Evolutionary conservation across 345 rosid genomes (phyloP), one percentile per base, ranked within the genome.

Genomic region (Citrus inodora): DNA sequence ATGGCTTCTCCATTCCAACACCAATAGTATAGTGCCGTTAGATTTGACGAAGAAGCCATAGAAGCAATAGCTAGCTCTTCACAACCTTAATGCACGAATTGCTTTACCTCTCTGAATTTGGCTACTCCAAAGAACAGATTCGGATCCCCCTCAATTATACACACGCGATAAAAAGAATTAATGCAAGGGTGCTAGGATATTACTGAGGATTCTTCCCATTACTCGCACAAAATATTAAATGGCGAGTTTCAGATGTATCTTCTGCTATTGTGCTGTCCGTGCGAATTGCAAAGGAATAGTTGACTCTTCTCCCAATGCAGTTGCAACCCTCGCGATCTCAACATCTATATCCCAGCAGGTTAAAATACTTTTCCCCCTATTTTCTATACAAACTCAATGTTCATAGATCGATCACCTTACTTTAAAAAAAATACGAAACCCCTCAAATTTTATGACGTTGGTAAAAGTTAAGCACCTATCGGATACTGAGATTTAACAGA

Each of bases 51-150:
- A 85, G 89, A 88, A 88, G 78, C 97, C 97, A 84, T 85, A 91
- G 89, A 82, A 90, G 78, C 97, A 90, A 68, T 46, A 63, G 80
- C 86, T 97, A 91, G 76, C 98, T 92, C 76, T 92, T 46, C 51
- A 46, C 16, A 46, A 84, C 85, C 88, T 93, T n/a, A 98, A 93
- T 21, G 95, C 95, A 66, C 92, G 88, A 48, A 91, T 90, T 64
- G 98, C 99, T 53, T 53, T 92, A 95, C 83, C 93, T 91, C 74
- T 90, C 87, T 61, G 93, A 92, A 82, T 93, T 95, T 14, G 98
- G 98, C 17, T 92, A 92, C 91, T 90, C 97, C 66, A 92, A 92
- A 80, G 96, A 95, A 74, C 98, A 95, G 96, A 97, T 93, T 63
- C 30, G 67, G 33, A 74, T 76, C 74, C 74, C 25, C 19, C 73